Evolutionary conservation across 108 stramenopile genomes (phyloP), one percentile per base, ranked within the genome.

Genomic region (Bacterosira constricta): DNA sequence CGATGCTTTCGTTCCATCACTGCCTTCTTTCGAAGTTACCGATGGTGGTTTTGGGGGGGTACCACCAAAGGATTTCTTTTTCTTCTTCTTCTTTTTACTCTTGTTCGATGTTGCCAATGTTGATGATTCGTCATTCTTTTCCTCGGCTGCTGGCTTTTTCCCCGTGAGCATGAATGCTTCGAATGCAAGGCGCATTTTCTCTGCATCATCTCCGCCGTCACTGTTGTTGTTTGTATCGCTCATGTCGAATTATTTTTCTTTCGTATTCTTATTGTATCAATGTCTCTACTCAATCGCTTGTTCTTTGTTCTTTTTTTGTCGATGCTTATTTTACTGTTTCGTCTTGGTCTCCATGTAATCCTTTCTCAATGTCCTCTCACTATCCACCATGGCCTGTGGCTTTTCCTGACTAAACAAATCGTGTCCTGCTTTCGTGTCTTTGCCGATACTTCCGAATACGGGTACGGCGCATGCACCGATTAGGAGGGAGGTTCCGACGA

Each of bases 401-500:
- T 89, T 89, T 52, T 92, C 91, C 31, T 86, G 86, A 63, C 73
- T 77, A 51, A 92, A 92, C 38, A 89, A 68, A 64, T 92, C 91
- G 87, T 92, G 91, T 15, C 91, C 91, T 1, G 76, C 71, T 39
- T 85, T 85, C 45, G 79, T 71, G 21, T 87, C 79, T 44, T 87
- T 88, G 31, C 10, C 37, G n/a, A n/a, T n/a, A n/a, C n/a, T n/a
- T n/a, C n/a, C n/a, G 65, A 88, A 88, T 26, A 92, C 87, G 23
- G 91, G 91, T 42, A 88, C 58, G 25, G 88, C 88, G 49, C 82
- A 88, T 11, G 73, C 47, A 37, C 83, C 88, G 23, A 89, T 53
- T 30, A 92, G 62, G 32, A 79, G 34, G 44, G 75, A 66, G 27
- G 83, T 86, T 31, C 86, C 90, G 12, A 89, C 56, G 68, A 84